phyloP scores from a whole-genome alignment of 352 stramenopile species.

The Pythium plurisporium region DNA sequence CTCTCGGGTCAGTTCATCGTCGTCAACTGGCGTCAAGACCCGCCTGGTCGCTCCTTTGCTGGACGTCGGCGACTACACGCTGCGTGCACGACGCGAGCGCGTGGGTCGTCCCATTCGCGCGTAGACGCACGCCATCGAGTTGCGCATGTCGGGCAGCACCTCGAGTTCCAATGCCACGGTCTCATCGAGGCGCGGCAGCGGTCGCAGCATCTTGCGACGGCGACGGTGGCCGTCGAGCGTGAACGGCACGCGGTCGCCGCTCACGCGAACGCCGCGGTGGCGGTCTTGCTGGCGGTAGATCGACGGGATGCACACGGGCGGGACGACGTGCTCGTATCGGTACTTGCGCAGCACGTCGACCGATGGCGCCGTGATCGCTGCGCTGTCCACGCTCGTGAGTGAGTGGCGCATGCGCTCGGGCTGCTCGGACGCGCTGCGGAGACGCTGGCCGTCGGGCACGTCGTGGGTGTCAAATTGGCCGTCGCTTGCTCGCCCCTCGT shows the following conservation, averaged over 20 bases:
- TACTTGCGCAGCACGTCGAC: background rate
- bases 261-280: constrained; percentile 20
- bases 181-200: constrained; percentile 18
- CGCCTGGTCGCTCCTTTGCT: no score
- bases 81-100: constrained; percentile 9
- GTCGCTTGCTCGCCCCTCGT: constrained; percentile 21
- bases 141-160: constrained; percentile 19
- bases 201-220: constrained; percentile 18
- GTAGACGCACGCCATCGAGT: constrained; percentile 17
- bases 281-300: constrained; percentile 23
- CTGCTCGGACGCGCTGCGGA: background rate
- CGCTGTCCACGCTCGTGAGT: constrained; percentile 11
- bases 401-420: constrained; percentile 6
- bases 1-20: no score
- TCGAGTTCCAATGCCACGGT: constrained; percentile 5
- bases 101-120: constrained; percentile 13
- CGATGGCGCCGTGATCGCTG: background rate
- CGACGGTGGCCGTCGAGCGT: constrained; percentile 24
- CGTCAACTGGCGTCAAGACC: no score
- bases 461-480: constrained; percentile 20
- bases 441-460: constrained; percentile 6
- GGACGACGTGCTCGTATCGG: constrained; percentile 20
- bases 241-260: constrained; percentile 24
- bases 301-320: constrained; percentile 25
- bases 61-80: constrained; percentile 3